Base-by-base conservation (phyloP, 257 asterid species). In the Prunella vulgaris region DNA sequence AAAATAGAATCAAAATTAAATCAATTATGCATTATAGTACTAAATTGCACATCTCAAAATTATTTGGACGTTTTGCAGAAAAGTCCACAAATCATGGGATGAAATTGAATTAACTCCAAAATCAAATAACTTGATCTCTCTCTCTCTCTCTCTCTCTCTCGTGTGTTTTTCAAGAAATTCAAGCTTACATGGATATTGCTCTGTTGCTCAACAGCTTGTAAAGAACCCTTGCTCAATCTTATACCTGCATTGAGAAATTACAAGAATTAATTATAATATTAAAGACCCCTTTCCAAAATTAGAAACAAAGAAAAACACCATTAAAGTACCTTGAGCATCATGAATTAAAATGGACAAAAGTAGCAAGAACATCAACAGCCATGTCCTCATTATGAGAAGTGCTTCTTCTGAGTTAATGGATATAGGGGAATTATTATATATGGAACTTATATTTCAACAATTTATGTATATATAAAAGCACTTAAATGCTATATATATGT, bases 321-420 rank as follows among this genome's bases (percentile, higher is more conserved):
- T 25, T 9, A 10, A 49, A 21, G 17, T 80, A 88, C 95, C 84
- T 75, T 76, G 82, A 79, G 79, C 86, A 75, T 82, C 86, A 74
- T 82, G 85, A 72, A 77, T 66, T 14, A 83, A 76, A 60, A 72
- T 64, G 4, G 82, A 79, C 73, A 86, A 59, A 38, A 80, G 78
- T 33, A 85, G 74, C 61, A 82, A 73, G 58, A 68, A 67, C 62
- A 86, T 61, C 25, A 86, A 32, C 64, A 81, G 30, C 68, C 75
- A 62, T 32, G 81, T 68, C 84, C 54, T 82, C 96, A 87, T 90
- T 7, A 56, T 67, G 60, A 17, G 30, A 52, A 75, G 13, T 60
- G 64, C 4, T 22, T 10, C 25, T 33, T 6, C 30, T 32, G 6
- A 40, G 53, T 17, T 9, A 60, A 40, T 28, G 15, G 58, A 37